A percentile compares a stretch with the other conserved stretches of the same genome.
Evolutionary conservation across 2,329 filamentous ascomycete genomes (phyloP).

Genomic region (Penicillium sp.): DNA sequence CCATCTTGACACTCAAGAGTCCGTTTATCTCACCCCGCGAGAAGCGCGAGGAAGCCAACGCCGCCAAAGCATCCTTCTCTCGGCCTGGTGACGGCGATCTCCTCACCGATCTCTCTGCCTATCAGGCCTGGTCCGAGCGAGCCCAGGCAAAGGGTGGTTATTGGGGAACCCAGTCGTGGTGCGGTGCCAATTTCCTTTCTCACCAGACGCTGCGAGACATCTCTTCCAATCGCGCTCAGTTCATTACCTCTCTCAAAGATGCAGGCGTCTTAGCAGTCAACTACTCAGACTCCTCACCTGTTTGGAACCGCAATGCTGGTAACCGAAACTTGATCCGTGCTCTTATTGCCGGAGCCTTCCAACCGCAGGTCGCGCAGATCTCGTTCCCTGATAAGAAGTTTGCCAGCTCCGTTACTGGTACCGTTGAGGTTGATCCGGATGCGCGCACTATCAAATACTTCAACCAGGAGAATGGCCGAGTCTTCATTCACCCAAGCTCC

Average conservation of each 20-base stretch:
- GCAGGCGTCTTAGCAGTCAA: slow-evolving; percentile 72
- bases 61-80: slow-evolving; percentile 73
- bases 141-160: slow-evolving; percentile 47
- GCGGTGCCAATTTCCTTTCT: slow-evolving; percentile 81
- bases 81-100: slow-evolving; percentile 76
- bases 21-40: slow-evolving; percentile 85
- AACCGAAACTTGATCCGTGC: slow-evolving; percentile 62
- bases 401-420: slow-evolving; percentile 79
- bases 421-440: slow-evolving; percentile 90
- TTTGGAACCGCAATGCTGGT: slow-evolving; percentile 35
- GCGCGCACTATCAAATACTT: slow-evolving; percentile 92
- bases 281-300: slow-evolving; percentile 34
- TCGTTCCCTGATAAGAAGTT: slow-evolving; percentile 96
- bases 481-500: slow-evolving; percentile 90
- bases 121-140: slow-evolving; percentile 76
- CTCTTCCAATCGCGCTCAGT: slow-evolving; percentile 80
- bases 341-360: slow-evolving; percentile 71
- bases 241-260: slow-evolving; percentile 80
- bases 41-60: slow-evolving; percentile 77
- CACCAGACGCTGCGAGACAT: slow-evolving; percentile 86
- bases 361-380: slow-evolving; percentile 87
- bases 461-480: slow-evolving; percentile 77
- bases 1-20: slow-evolving; percentile 84
- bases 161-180: slow-evolving; percentile 65
- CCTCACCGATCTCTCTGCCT: slow-evolving; percentile 81